Base-by-base conservation (phyloP, 495 filamentous ascomycete genomes). In the Talaromyces adpressus region DNA sequence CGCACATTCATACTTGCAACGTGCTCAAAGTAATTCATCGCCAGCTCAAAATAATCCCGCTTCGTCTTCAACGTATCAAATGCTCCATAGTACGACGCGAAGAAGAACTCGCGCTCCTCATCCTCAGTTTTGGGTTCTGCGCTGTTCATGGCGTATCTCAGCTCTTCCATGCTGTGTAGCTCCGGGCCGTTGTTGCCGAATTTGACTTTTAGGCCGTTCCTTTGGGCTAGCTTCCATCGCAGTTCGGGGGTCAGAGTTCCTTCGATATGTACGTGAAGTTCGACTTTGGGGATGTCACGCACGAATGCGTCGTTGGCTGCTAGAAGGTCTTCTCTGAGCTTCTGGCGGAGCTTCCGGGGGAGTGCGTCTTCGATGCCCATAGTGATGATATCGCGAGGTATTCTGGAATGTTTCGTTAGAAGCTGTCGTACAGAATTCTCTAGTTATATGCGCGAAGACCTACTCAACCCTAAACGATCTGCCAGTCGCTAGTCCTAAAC, bases 191-290 rank as follows among this genome's bases (percentile, higher is more conserved):
- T 66, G 6, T 68, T 66, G 23, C 23, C 54, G 54, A 30, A 30
- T 18, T 30, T 18, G 30, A 58, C 30, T 18, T 4, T 30, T 2
- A 30, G 27, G 7, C 54, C 54, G 64, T 80, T 78, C 14, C 73
- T 70, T 9, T 71, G 66, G 8, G 77, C 70, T 6, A 80, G 68
- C 12, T 72, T 66, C 73, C 75, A 77, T 36, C 71, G 66, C 1
- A 78, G 67, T 45, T 69, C 57, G 22, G 77, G 77, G 2, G 68
- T 75, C 6, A 80, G 68, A 16, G 74, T 77, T 39, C 77, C 77
- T 69, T 80, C 77, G 58, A 79, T 77, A 63, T 80, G 77, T 14
- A 79, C 62, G 58, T 80, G 77, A 30, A 79, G 74, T 47, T 80
- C 76, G 25, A 76, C 74, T 51, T 80, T 80, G 18, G 77, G 77